phyloP scores from a whole-genome alignment of 805 yeast genomes.

The Brettanomyces sp. region DNA sequence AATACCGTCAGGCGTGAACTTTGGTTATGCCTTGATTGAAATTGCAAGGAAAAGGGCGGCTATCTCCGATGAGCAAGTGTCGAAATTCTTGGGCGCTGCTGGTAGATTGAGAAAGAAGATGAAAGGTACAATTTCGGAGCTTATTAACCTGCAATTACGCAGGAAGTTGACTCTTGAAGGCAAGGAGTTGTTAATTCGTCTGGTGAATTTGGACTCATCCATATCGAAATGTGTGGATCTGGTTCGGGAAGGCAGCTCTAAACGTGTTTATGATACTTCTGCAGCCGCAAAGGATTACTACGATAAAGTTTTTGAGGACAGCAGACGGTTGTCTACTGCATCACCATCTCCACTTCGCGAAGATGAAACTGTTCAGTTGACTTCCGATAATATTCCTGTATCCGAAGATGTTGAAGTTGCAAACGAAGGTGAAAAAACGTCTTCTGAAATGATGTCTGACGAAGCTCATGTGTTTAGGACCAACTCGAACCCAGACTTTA shows the following conservation, averaged over 20 bases:
- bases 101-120: slow-evolving; percentile 30
- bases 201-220: slow-evolving; percentile 62
- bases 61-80: slow-evolving; percentile 10
- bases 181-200: slow-evolving; percentile 63
- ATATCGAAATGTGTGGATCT: slow-evolving; percentile 45
- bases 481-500: not conserved
- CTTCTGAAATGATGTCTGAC: slow-evolving; percentile 3
- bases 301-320: not conserved
- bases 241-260: slow-evolving; percentile 9
- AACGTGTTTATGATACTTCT: not conserved
- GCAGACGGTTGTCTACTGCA: not conserved
- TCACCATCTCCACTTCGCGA: not conserved
- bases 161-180: slow-evolving; percentile 55
- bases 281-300: slow-evolving; percentile 3
- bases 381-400: slow-evolving; percentile 4
- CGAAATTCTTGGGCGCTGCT: slow-evolving; percentile 31
- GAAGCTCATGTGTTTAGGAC: slow-evolving; percentile 2
- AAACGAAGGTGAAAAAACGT: not conserved
- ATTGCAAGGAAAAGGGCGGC: slow-evolving; percentile 10
- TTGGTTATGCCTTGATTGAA: slow-evolving; percentile 15
- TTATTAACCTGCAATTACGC: slow-evolving; percentile 48
- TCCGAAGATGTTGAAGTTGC: too few species aligned
- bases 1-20: slow-evolving; percentile 6
- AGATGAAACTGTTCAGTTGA: slow-evolving; percentile 5
- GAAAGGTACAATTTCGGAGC: slow-evolving; percentile 41